Base-by-base conservation (phyloP, 2,329 filamentous ascomycete genomes). In the Phaeosphaeria sp. region DNA sequence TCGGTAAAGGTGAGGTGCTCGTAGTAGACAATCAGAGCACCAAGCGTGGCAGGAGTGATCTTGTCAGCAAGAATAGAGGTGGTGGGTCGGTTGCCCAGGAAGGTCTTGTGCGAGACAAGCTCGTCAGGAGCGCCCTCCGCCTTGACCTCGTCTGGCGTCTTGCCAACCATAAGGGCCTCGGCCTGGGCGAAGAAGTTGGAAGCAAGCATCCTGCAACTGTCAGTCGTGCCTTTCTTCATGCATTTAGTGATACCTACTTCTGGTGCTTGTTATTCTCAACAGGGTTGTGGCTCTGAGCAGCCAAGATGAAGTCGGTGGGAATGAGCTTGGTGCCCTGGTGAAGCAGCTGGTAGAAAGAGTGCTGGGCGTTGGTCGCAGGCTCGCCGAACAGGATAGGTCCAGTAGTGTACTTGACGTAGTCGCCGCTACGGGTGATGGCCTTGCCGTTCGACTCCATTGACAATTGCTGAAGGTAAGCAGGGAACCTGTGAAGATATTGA, bases 401-500 rank as follows among this genome's bases (percentile, higher is more conserved):
- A 39, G 95, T 99, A 57, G 93, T 97, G 84, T 99, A 99, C 83
- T 97, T 97, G 75, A 96, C 93, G 60, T 96, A 90, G 64, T 89
- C 87, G 39, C 93, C 89, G 56, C 87, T 90, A 73, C 95, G 92
- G 61, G 94, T 96, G 75, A 98, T 93, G 60, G 91, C 92, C 86
- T 99, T 99, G 77, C 95, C 95, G 80, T 99, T 99, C 61, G 94
- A 98, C 85, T 99, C 95, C 95, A 99, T 99, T 60, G 94, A 98
- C 59, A 99, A 86, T 82, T 99, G 95, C 83, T 99, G 95, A 54
- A 99, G 91, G 83, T 99, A 99, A 70, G 95, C 95, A 39, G 95
- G 93, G 89, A 99, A 98, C 68, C 95, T 92, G 87, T 97, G 93
- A 67, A 99, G 89, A 83, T 99, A 99, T 82, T 99, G 95, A 82